These are phyloP conservation scores for Blastocystis sp. DNA, from an alignment of 352 stramenopile species.

Conservation along the genomic window DNA sequence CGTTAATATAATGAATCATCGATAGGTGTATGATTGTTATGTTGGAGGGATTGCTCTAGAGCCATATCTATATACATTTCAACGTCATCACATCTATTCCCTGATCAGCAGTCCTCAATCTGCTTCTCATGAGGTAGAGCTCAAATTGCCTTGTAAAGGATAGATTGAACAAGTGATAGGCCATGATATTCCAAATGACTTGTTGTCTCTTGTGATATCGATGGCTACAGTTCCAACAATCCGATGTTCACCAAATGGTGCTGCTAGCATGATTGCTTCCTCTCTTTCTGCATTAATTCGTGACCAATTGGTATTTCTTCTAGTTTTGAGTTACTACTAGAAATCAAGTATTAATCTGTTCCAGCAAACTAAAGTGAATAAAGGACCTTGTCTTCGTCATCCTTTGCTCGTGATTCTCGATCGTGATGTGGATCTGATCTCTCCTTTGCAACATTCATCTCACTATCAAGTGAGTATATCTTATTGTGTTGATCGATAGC, in stretches of 20 bases:
- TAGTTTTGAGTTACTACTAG: neutral
- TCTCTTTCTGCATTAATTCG: slow-evolving; percentile 40
- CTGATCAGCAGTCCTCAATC: slow-evolving; percentile 82
- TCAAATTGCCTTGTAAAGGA: neutral
- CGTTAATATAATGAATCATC: neutral
- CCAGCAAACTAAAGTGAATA: slow-evolving; percentile 17
- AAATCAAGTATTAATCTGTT: slow-evolving; percentile 53
- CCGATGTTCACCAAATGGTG: slow-evolving; percentile 82
- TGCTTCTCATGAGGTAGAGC: slow-evolving; percentile 70
- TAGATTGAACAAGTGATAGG: slow-evolving; percentile 49
- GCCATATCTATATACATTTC: slow-evolving; percentile 84
- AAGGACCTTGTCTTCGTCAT: slow-evolving; percentile 65
- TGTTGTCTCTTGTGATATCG: slow-evolving; percentile 87
- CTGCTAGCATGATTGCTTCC: slow-evolving; percentile 84
- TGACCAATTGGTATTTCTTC: slow-evolving; percentile 9
- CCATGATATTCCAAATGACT: slow-evolving; percentile 69
- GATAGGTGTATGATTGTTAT: slow-evolving; percentile 90
- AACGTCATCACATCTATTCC: slow-evolving; percentile 82
- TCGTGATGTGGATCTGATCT: slow-evolving; percentile 89
- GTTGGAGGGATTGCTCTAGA: slow-evolving; percentile 92
- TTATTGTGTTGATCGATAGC: slow-evolving; percentile 68
- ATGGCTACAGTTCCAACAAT: slow-evolving; percentile 86
- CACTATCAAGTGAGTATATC: slow-evolving; percentile 10
- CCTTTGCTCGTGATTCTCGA: slow-evolving; percentile 92
- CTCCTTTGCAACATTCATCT: slow-evolving; percentile 85